Percentiles rank a stretch among this genome's conserved stretches.
Conservation (phyloP, 495 filamentous ascomycete genomes). For the Podospora conica region DNA sequence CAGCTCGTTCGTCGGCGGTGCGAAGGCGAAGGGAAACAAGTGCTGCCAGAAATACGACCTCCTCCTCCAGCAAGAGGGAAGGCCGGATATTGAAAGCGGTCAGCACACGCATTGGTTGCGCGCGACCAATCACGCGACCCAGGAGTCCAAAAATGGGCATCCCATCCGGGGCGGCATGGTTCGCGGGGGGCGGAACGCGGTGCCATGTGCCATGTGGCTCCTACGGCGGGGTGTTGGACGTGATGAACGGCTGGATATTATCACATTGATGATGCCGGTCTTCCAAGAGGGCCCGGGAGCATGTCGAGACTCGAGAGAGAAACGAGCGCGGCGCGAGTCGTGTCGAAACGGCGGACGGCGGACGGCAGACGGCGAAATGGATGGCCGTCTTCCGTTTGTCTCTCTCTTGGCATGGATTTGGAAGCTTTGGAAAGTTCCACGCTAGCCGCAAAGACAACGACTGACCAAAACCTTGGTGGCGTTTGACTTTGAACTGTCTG, state of each 20-base stretch:
- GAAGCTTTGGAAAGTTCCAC: conserved; percentile 1
- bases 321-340: too few relatives aligned
- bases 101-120: conserved; percentile 8
- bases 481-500: not conserved
- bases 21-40: not conserved
- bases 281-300: not conserved
- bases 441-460: not conserved
- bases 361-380: not conserved
- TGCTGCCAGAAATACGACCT: not conserved
- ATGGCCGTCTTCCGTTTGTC: not conserved
- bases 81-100: conserved; percentile 2
- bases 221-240: not conserved
- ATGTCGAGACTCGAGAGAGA: not conserved
- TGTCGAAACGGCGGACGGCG: too few relatives aligned
- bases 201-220: not conserved
- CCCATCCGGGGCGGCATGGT: not conserved
- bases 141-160: conserved; percentile 3
- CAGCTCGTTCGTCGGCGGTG: not conserved
- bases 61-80: not conserved
- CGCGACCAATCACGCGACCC: conserved; percentile 9
- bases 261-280: not conserved
- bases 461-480: not conserved
- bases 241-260: not conserved
- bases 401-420: not conserved
- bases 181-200: not conserved